These are phyloP conservation scores for Scedosporium dehoogii DNA, from an alignment of 2,329 filamentous ascomycete genomes.

Conservation along the genomic window DNA sequence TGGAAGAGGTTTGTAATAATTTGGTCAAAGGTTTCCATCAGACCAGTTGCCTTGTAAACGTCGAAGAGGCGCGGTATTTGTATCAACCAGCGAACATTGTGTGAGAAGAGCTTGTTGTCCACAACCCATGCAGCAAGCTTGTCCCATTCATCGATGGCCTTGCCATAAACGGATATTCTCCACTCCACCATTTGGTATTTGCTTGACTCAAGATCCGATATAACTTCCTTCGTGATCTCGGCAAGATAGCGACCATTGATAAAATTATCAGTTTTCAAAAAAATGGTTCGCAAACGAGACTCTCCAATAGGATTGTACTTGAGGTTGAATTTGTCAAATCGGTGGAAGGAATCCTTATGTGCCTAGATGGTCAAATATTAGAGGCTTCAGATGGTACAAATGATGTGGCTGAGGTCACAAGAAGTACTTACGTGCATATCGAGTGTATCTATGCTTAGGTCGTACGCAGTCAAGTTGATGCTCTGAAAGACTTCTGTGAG, in stretches of 20 bases:
- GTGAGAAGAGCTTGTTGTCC: conserved; percentile 95
- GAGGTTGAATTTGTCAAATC: conserved; percentile 98
- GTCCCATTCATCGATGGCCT: conserved; percentile 90
- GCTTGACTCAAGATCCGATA: conserved; percentile 91
- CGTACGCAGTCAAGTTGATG: conserved; percentile 94
- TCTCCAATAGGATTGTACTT: conserved; percentile 98
- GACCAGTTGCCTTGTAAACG: conserved; percentile 80
- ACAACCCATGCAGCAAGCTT: conserved; percentile 96
- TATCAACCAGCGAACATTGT: conserved; percentile 94
- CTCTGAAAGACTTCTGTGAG: conserved; percentile 91
- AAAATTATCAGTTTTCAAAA: conserved; percentile 96
- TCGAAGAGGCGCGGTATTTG: conserved; percentile 92
- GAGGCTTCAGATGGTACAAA: neutral
- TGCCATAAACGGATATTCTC: conserved; percentile 95
- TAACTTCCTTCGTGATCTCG: conserved; percentile 97
- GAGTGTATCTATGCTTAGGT: conserved; percentile 93
- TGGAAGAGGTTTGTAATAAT: conserved; percentile 87
- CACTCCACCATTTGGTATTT: conserved; percentile 99
- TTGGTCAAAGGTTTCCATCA: conserved; percentile 85
- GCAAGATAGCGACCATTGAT: conserved; percentile 93
- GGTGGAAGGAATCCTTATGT: conserved; percentile 74
- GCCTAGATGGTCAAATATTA: conserved; percentile 2
- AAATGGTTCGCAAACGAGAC: conserved; percentile 92
- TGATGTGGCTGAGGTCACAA: conserved; percentile 8
- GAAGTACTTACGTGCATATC: conserved; percentile 79